A percentile compares a stretch with the other conserved stretches of the same genome.
These are phyloP conservation scores for Rhododendron ovatum DNA, from an alignment of 148 eudicot genomes.

Conservation along the genomic window DNA sequence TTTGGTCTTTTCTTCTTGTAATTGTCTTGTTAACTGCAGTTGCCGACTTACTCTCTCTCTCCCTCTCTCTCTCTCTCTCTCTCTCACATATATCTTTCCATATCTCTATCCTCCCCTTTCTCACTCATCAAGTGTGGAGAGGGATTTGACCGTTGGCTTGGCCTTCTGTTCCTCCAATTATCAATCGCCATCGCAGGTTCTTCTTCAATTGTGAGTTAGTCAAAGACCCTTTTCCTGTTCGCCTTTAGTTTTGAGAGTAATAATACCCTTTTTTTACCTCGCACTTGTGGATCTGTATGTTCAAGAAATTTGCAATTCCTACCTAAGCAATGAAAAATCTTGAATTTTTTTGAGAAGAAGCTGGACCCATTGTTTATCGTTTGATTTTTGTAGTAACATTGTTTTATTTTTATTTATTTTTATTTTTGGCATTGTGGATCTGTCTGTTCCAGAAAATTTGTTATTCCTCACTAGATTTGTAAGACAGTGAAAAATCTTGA, in stretches of 20 bases:
- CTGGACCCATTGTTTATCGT: not conserved
- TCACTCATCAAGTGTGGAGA: not conserved
- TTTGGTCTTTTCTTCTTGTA: not conserved
- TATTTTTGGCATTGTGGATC: not conserved
- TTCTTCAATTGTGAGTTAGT: not conserved
- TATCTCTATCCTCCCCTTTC: not conserved
- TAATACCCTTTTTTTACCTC: not conserved
- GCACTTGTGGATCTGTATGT: not conserved
- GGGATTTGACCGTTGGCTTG: not conserved
- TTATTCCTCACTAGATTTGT: not conserved
- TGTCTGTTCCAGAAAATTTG: not conserved
- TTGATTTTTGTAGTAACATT: not conserved
- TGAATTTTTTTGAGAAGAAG: not conserved
- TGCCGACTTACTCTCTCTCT: not conserved
- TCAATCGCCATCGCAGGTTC: not conserved
- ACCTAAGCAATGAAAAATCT: not conserved
- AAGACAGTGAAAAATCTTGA: not conserved
- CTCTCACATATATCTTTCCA: not conserved
- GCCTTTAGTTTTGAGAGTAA: not conserved
- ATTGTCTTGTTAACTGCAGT: not conserved
- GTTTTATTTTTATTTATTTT: not conserved
- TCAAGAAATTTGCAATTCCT: not conserved
- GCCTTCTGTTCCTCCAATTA: not conserved
- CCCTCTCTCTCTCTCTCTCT: not conserved
- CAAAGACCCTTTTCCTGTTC: not conserved